Evolutionary conservation across 306 rosid genomes (phyloP).

Genomic region (Chamaecrista fasciculata): DNA sequence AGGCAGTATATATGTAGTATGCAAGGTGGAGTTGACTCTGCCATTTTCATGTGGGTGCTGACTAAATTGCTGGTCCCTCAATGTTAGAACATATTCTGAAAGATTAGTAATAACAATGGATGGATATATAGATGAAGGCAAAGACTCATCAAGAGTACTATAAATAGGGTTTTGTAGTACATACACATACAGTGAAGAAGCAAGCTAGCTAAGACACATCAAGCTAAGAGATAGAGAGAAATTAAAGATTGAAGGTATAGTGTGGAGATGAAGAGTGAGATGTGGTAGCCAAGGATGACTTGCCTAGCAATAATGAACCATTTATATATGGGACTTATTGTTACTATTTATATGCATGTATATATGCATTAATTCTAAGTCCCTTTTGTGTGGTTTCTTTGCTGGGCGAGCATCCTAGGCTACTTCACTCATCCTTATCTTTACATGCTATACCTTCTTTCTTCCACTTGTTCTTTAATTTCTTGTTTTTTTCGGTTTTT

Average conservation of each 20-base stretch:
- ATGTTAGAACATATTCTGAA: neutral
- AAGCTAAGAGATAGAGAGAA: conserved; percentile 38
- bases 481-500: too few species aligned
- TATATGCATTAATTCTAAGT: too few species aligned
- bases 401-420: conserved; percentile 49
- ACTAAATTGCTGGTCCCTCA: neutral
- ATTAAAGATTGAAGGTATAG: too few species aligned
- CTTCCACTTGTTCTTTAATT: too few species aligned
- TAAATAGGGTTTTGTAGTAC: neutral
- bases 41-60: neutral
- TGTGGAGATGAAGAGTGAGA: conserved; percentile 52
- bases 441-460: conserved; percentile 48
- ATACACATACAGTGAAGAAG: too few species aligned
- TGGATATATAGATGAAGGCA: neutral
- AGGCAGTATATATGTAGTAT: too few species aligned
- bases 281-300: conserved; percentile 68
- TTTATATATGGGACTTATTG: neutral
- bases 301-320: conserved; percentile 55
- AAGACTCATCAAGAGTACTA: too few species aligned
- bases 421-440: conserved; percentile 52
- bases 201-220: too few species aligned
- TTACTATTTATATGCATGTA: too few species aligned
- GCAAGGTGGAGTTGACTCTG: neutral
- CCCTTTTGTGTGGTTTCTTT: conserved; percentile 19
- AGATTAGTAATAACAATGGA: too few species aligned